Conservation (phyloP, 352 stramenopile genomes). For the Phytopythium montanum region DNA sequence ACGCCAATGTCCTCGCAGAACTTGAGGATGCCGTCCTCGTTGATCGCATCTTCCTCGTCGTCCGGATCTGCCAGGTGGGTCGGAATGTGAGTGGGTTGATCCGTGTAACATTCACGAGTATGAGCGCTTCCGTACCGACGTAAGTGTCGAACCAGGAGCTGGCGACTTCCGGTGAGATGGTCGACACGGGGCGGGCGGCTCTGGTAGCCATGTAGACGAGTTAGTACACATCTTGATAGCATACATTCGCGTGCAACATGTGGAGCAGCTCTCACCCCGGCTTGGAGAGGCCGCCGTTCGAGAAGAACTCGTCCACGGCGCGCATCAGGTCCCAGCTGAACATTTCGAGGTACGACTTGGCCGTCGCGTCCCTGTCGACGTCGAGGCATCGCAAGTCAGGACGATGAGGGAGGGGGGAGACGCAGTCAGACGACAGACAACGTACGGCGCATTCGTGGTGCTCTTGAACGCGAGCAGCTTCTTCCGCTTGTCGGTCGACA, state of each 20-base stretch:
- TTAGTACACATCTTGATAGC: neutral
- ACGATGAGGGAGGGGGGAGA: neutral
- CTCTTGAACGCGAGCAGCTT: conserved; percentile 70
- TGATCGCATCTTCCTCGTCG: conserved; percentile 59
- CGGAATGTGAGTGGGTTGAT: too few species aligned
- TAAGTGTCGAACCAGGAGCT: conserved; percentile 72
- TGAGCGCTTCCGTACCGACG: conserved; percentile 25
- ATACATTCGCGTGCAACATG: neutral
- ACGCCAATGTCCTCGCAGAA: conserved; percentile 79
- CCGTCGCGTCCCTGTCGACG: conserved; percentile 46
- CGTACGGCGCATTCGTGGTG: conserved; percentile 72
- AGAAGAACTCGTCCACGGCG: conserved; percentile 77
- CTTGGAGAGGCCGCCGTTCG: conserved; percentile 34
- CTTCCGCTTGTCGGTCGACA: conserved; percentile 63
- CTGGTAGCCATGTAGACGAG: neutral
- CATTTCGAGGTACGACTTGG: conserved; percentile 69
- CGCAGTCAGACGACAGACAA: neutral
- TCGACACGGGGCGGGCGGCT: conserved; percentile 21
- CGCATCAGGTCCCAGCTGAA: conserved; percentile 81
- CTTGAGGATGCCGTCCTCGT: conserved; percentile 73
- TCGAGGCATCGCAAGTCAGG: neutral
- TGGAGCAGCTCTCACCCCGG: conserved; percentile 11
- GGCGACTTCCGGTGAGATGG: conserved; percentile 36
- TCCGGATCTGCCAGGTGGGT: conserved; percentile 25
- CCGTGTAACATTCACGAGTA: neutral